Base-by-base conservation (phyloP, 169 alveolate species). In the Plasmodium relictum region DNA sequence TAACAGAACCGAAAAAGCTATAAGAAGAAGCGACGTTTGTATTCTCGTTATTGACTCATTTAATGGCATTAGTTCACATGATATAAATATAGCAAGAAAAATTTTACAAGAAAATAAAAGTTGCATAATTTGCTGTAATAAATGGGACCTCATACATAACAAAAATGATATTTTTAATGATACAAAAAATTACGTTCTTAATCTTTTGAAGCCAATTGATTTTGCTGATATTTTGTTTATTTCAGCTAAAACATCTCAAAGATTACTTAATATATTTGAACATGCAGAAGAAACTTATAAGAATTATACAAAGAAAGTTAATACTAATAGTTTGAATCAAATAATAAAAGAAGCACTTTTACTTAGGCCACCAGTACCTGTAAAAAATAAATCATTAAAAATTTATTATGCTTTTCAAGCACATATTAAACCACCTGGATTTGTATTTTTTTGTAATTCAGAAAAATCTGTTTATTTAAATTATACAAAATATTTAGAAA, bases 61-160 rank as follows among this genome's bases (percentile, higher is more conserved):
- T 54, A 92, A 93, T 92, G 96, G 96, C 6, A 94, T 94, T 16
- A 92, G 94, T 39, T 73, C 91, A 3, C 93, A 94, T 45, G 96
- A 94, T 63, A 61, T 94, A 41, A 90, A 83, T 62, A 73, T 94
- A 61, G 96, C 96, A 42, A 91, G 94, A 83, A 94, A 85, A 52
- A 94, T 94, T 20, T 44, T 87, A 45, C 42, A 80, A 26, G 95
- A 94, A 73, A 92, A 80, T 74, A 83, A 88, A 26, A 93, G 95
- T 20, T 93, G 95, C 42, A 88, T 94, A 52, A 92, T 94, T 59
- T 93, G 93, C 62, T 94, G 96, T 78, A 94, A 94, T 88, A 94
- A 94, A 88, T 94, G 96, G 96, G 96, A 94, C 73, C 88, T 94
- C 20, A 86, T 94, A 48, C 58, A 83, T 83, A 93, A 92, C 85